Conservation (phyloP, 257 asterid genomes). For the Dorcoceras hygrometricum region DNA sequence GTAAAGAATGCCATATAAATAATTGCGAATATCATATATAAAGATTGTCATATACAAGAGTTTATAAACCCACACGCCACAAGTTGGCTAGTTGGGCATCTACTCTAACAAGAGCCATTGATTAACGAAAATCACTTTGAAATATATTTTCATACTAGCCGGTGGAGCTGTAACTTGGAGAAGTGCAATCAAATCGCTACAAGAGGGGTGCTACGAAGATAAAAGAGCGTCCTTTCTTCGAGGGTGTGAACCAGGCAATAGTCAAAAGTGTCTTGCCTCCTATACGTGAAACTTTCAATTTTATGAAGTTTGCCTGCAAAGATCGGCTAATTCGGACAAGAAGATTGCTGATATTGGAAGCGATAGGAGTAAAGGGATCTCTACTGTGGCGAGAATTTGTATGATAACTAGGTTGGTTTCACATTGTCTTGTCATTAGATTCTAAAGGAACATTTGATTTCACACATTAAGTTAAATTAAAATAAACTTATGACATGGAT, state of each 20-base stretch:
- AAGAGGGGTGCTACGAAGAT: conserved; percentile 49
- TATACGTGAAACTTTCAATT: conserved; percentile 37
- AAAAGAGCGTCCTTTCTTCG: conserved; percentile 44
- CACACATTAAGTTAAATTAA: too few species aligned
- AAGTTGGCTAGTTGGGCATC: too few species aligned
- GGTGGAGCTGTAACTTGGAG: too few species aligned
- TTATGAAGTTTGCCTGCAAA: conserved; percentile 34
- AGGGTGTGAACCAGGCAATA: conserved; percentile 49
- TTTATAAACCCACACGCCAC: too few species aligned
- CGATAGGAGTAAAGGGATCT: conserved; percentile 23
- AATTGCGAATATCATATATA: too few species aligned
- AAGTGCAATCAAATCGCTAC: conserved; percentile 46
- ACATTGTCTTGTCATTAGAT: neutral
- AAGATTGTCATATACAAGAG: too few species aligned
- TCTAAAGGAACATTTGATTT: neutral
- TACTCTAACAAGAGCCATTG: too few species aligned
- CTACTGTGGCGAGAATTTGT: conserved; percentile 9
- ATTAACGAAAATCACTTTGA: too few species aligned
- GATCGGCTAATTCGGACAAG: conserved; percentile 30
- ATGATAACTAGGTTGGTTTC: conserved; percentile 8
- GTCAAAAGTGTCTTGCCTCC: conserved; percentile 42
- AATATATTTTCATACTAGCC: too few species aligned
- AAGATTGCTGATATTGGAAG: conserved; percentile 30
- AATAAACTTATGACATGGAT: too few species aligned
- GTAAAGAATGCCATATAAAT: too few species aligned